These are phyloP conservation scores for Sequoia sempervirens DNA, from an alignment of 75 land plant genomes.

Conservation along the genomic window DNA sequence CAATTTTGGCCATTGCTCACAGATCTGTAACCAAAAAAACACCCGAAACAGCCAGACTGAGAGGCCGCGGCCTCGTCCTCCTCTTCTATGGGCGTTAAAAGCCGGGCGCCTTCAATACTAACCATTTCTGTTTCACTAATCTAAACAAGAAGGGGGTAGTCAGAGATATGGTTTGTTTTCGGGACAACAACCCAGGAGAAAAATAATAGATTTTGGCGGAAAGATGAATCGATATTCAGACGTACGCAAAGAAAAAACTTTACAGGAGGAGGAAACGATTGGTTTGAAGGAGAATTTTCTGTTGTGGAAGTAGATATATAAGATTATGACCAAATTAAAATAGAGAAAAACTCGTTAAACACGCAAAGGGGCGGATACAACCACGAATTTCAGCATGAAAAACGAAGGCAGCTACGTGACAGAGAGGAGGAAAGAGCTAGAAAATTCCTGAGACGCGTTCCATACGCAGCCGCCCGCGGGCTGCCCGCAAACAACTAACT, in stretches of 20 bases:
- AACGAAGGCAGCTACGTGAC: background rate
- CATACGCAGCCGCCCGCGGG: too few relatives aligned
- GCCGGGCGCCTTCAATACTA: background rate
- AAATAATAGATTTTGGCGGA: too few relatives aligned
- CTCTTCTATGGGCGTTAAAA: background rate
- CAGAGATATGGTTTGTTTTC: background rate
- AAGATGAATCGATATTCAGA: too few relatives aligned
- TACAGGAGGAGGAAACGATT: background rate
- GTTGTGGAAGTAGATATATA: too few relatives aligned
- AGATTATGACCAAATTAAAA: background rate
- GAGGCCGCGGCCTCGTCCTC: background rate
- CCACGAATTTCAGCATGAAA: background rate
- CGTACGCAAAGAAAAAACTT: too few relatives aligned
- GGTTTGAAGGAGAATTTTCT: background rate
- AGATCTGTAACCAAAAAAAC: background rate
- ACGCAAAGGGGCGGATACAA: background rate
- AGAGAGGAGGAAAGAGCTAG: too few relatives aligned
- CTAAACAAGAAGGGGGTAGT: background rate
- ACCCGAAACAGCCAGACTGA: background rate
- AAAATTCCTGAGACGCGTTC: too few relatives aligned
- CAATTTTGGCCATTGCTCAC: background rate
- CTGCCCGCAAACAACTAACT: too few relatives aligned
- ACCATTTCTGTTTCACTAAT: background rate
- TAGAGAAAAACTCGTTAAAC: background rate
- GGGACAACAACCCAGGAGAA: background rate